Base-by-base conservation (phyloP, 106 monocot genomes). In the Alisma plantagoaquatica region DNA sequence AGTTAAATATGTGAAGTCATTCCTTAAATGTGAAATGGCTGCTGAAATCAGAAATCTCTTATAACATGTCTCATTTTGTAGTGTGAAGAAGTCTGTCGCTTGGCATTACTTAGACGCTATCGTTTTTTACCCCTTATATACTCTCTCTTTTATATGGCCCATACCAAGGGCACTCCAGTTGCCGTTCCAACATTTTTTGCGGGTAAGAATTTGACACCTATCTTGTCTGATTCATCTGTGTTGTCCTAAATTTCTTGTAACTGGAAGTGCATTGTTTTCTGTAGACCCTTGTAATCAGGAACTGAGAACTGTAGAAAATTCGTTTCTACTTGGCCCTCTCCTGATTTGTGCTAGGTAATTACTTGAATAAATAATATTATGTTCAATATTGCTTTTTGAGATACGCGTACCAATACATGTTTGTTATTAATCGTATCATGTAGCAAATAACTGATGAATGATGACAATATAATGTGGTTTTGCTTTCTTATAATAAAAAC, bases 21-120 rank as follows among this genome's bases (percentile, higher is more conserved):
- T n/a, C n/a, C n/a, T n/a, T n/a, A n/a, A n/a, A n/a, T n/a, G n/a
- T n/a, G n/a, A n/a, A n/a, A n/a, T n/a, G n/a, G n/a, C n/a, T n/a
- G n/a, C n/a, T n/a, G n/a, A n/a, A n/a, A n/a, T n/a, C n/a, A n/a
- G n/a, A n/a, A n/a, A n/a, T n/a, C n/a, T n/a, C n/a, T n/a, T n/a
- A n/a, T n/a, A n/a, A n/a, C n/a, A n/a, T n/a, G n/a, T n/a, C 35
- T 21, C 38, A 45, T 10, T 31, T 23, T 60, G 58, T 66, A 91
- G 91, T 91, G 91, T 64, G 84, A 91, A 85, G 91, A 85, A 63
- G 81, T 91, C 35, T 91, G 91, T 30, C 84, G 84, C n/a, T 73
- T 75, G 46, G 80, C 91, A 62, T 53, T 91, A 49, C 21, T 75
- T 24, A 91, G 90, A 71, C 61, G 61, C 46, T 61, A 61, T 30